Conservation (phyloP, 257 asterid genomes). For the Phtheirospermum japonicum region DNA sequence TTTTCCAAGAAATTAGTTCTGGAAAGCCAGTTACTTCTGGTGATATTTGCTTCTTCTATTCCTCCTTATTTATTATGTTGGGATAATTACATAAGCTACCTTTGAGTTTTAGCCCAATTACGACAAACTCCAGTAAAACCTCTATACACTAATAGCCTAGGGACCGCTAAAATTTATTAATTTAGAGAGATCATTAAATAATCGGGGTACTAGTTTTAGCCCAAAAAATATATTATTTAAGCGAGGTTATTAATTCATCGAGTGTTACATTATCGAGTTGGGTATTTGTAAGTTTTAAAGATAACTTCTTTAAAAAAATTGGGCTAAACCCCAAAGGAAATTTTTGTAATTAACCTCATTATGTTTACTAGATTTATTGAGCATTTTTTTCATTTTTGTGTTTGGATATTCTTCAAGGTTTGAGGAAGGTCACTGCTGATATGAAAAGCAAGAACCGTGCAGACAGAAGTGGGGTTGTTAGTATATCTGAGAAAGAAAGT, state of each 20-base stretch:
- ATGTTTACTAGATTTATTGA: conserved; percentile 1
- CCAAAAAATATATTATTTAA: too few species aligned
- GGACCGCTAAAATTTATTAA: too few species aligned
- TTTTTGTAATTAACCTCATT: background rate
- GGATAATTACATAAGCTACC: background rate
- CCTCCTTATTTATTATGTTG: conserved; percentile 9
- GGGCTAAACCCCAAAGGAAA: too few species aligned
- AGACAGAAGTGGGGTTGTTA: conserved; percentile 69
- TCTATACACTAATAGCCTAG: too few species aligned
- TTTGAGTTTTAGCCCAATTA: too few species aligned
- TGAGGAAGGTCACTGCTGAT: conserved; percentile 78
- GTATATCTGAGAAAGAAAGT: conserved; percentile 47
- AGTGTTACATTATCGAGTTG: too few species aligned
- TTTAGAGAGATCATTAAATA: too few species aligned
- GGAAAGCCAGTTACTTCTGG: conserved; percentile 72
- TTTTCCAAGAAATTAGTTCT: conserved; percentile 72
- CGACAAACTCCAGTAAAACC: too few species aligned
- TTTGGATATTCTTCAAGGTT: conserved; percentile 40
- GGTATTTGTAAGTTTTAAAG: too few species aligned
- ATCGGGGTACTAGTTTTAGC: too few species aligned
- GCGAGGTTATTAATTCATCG: too few species aligned
- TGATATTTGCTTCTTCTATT: conserved; percentile 29
- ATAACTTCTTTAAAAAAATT: too few species aligned
- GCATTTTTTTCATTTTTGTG: background rate
- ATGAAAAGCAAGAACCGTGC: conserved; percentile 83